A percentile compares a stretch with the other conserved stretches of the same genome.
Evolutionary conservation across 257 asterid species (phyloP).

Genomic region (Lycium barbarum): DNA sequence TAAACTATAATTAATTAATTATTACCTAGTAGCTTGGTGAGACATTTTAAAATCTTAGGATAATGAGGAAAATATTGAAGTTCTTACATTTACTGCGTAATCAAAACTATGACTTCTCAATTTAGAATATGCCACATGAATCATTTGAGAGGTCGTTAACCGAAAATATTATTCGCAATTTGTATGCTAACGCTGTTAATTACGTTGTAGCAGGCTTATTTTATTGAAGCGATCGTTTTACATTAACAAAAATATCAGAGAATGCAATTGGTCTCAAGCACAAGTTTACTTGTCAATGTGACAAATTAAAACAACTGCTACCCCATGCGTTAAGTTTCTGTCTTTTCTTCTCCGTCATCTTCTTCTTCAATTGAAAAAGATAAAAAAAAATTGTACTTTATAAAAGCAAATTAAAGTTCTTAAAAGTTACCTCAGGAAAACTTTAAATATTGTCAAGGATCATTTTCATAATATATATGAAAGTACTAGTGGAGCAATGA

Average conservation of each 20-base stretch:
- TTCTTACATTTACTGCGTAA: neutral
- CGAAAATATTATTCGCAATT: neutral
- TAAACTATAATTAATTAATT: neutral
- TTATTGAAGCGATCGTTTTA: neutral
- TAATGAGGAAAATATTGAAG: neutral
- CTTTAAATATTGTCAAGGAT: neutral
- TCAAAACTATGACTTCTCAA: neutral
- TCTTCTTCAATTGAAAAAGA: neutral
- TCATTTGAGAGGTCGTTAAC: neutral
- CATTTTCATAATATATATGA: neutral
- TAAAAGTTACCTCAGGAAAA: neutral
- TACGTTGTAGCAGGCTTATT: neutral
- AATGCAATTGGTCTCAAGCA: neutral
- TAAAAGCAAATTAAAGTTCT: neutral
- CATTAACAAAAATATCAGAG: neutral
- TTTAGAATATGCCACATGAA: neutral
- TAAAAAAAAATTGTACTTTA: neutral
- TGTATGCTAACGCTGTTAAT: neutral
- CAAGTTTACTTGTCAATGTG: neutral
- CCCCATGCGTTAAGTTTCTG: slow-evolving; percentile 6
- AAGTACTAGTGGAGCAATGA: neutral
- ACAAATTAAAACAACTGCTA: slow-evolving; percentile 17
- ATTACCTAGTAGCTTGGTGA: neutral
- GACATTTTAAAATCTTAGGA: neutral
- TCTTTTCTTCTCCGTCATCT: neutral